Percentiles rank a stretch among this genome's conserved stretches.
These are phyloP conservation scores for Exophiala alcalophila DNA, from an alignment of 2,329 filamentous ascomycete genomes.

Conservation along the genomic window DNA sequence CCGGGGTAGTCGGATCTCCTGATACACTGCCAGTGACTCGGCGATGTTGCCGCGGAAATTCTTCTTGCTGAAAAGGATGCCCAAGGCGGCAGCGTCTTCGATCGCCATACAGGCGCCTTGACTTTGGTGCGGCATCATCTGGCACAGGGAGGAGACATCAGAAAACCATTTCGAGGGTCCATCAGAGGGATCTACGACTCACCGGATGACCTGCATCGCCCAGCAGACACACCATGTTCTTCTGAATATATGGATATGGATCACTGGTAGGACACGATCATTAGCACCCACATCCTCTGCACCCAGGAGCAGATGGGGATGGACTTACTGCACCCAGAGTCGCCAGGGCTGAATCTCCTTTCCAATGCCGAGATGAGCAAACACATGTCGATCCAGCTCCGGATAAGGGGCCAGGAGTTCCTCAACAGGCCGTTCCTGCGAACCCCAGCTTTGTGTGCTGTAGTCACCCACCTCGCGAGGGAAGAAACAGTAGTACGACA, in stretches of 20 bases:
- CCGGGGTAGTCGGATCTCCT: slow-evolving; percentile 33
- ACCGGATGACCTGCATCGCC: slow-evolving; percentile 38
- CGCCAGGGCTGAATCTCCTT: slow-evolving; percentile 26
- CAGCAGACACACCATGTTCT: slow-evolving; percentile 32
- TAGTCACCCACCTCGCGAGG: slow-evolving; percentile 26
- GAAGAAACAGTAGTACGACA: slow-evolving; percentile 43
- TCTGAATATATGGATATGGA: no score
- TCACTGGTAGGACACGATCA: no score
- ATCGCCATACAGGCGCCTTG: slow-evolving; percentile 41
- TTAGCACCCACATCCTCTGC: no score
- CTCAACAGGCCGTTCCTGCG: slow-evolving; percentile 9
- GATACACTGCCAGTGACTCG: slow-evolving; percentile 32
- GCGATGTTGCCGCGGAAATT: slow-evolving; percentile 25
- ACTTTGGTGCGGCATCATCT: slow-evolving; percentile 36
- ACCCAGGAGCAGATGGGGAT: no score
- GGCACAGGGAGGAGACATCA: no score
- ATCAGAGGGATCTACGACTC: no score
- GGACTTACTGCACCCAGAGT: slow-evolving; percentile 24
- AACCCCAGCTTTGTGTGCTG: slow-evolving; percentile 27
- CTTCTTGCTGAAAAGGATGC: slow-evolving; percentile 36
- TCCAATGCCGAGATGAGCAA: slow-evolving; percentile 16
- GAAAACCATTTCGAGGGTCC: no score
- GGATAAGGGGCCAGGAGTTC: slow-evolving; percentile 23
- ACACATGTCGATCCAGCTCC: slow-evolving; percentile 16
- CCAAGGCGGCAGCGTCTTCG: slow-evolving; percentile 42